Conservation (phyloP, 306 rosid genomes). For the Arachis stenosperma region DNA sequence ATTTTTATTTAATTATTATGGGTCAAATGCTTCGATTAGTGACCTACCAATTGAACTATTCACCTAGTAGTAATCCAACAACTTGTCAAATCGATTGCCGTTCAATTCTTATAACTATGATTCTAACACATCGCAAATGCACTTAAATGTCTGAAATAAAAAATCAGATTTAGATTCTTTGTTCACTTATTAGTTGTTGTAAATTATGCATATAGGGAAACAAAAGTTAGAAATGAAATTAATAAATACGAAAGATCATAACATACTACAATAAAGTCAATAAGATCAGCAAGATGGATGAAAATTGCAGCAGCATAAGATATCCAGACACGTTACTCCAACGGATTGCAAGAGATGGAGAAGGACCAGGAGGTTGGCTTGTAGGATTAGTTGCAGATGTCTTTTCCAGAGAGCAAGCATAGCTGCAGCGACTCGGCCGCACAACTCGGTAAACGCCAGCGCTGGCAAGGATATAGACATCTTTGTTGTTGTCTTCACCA, state of each 20-base stretch:
- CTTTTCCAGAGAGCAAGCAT: conserved; percentile 58
- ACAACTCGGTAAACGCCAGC: conserved; percentile 76
- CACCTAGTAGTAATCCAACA: too few species aligned
- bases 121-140: background rate
- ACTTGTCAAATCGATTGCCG: too few species aligned
- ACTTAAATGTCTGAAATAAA: background rate
- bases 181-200: background rate
- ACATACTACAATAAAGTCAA: conserved; percentile 28
- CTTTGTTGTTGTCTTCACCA: conserved; percentile 83
- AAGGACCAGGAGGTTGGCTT: conserved; percentile 30
- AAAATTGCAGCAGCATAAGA: conserved; percentile 34
- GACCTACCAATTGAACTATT: too few species aligned
- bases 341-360: conserved; percentile 40
- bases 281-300: conserved; percentile 37
- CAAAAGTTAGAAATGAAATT: conserved; percentile 14
- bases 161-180: background rate
- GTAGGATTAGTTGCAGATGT: conserved; percentile 39
- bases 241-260: conserved; percentile 2
- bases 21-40: too few species aligned
- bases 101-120: too few species aligned
- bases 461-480: conserved; percentile 67
- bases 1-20: too few species aligned
- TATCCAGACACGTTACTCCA: conserved; percentile 20
- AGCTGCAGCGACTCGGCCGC: conserved; percentile 77
- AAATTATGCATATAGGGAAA: background rate